Conservation (phyloP, 2,329 filamentous ascomycete species). For the Stemphylium beticola region DNA sequence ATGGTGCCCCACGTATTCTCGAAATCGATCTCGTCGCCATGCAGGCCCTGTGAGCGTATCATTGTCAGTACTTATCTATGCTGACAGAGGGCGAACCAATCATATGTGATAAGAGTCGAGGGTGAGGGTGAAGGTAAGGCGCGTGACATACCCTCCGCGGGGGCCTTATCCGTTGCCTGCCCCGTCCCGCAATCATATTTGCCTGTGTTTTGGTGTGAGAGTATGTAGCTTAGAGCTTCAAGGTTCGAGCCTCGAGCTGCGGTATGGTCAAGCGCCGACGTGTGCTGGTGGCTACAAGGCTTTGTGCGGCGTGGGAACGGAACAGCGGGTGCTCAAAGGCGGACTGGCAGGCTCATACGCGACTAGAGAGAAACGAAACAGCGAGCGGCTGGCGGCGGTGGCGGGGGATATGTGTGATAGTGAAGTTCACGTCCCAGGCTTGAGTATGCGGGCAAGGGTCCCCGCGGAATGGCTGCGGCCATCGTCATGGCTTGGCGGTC, state of each 20-base stretch:
- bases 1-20: conserved; percentile 84
- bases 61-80: conserved; percentile 17
- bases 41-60: conserved; percentile 57
- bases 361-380: background rate
- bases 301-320: background rate
- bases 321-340: background rate
- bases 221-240: background rate
- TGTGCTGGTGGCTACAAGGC: background rate
- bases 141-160: conserved; percentile 68
- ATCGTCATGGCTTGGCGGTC: conserved; percentile 24
- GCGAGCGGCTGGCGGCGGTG: background rate
- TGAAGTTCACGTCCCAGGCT: background rate
- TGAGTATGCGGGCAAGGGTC: conserved; percentile 5
- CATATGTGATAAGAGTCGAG: background rate
- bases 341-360: background rate
- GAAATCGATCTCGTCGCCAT: conserved; percentile 74
- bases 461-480: conserved; percentile 9
- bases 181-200: conserved; percentile 60
- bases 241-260: background rate
- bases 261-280: conserved; percentile 4
- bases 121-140: conserved; percentile 7
- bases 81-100: background rate
- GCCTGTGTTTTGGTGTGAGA: background rate
- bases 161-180: conserved; percentile 68
- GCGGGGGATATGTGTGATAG: conserved; percentile 1